Base-by-base conservation (phyloP, 768 basidiomycete species). In the Candolleomyces efflorescens region DNA sequence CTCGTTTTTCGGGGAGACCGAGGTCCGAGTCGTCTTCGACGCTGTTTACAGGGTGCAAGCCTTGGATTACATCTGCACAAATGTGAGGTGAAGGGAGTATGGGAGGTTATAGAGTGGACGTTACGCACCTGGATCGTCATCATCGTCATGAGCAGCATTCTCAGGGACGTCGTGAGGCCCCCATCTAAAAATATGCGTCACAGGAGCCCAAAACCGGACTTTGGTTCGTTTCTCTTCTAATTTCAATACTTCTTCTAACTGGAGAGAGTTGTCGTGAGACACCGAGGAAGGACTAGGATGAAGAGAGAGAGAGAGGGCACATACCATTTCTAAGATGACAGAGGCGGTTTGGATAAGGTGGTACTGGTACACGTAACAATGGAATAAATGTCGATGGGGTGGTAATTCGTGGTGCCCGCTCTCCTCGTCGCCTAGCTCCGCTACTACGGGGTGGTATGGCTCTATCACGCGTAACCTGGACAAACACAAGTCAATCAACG, bases 301-400 rank as follows among this genome's bases (percentile, higher is more conserved):
- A 41, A 6, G 15, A 41, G 39, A 38, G 18, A 39, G 39, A 44
- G 38, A 39, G 11, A 32, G 20, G 26, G 7, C 17, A 62, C 72
- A 43, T 53, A 80, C 80, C 76, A 78, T 78, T 48, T 76, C 74
- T 11, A 75, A 56, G 0, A 78, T 57, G 45, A 75, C 70, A 2
- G 55, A 64, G 1, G 75, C 64, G 27, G 78, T 70, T 52, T 75
- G 76, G 22, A 77, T 71, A 27, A 80, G 65, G 61, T 80, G 81
- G 61, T 80, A 82, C 56, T 92, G 87, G 66, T 88, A 90, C 26
- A 88, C 80, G 62, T 86, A 91, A 51, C 85, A 87, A 56, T 89
- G 74, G 62, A 92, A 92, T 7, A 92, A 72, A 65, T 85, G 83
- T 41, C 84, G 81, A 68, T 90, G 89, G 0, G 84, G 81, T 0